Base-by-base conservation (phyloP, 75 land plant genomes). In the Sequoia sempervirens region DNA sequence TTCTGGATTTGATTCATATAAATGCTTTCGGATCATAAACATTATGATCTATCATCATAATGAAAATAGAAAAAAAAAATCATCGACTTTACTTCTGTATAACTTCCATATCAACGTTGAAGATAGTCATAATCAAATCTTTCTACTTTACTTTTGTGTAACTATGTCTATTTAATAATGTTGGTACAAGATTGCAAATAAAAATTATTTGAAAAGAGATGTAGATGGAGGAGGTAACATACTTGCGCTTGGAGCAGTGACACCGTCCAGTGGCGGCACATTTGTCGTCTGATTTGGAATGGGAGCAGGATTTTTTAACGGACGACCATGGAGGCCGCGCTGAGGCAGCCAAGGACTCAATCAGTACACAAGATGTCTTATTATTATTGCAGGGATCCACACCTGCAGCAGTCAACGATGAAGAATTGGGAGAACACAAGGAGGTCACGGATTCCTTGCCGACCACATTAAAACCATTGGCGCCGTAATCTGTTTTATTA, bases 201-300 rank as follows among this genome's bases (percentile, higher is more conserved):
- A 41, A 38, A 79, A 41, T 8, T 38, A 23, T 13, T 0, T 32
- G 7, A 5, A 20, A 4, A 1, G 34, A 20, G 28, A 41, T 3
- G 1, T 23, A 18, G 5, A 43, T 3, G 13, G 2, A 64, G 50
- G 32, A 30, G 36, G 38, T 8, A 28, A 66, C 76, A 17, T 80
- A 95, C 97, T 94, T 93, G 74, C 90, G 89, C 86, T 95, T 93
- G 80, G 97, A 91, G 80, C 97, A 95, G 66, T 95, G 97, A 85
- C 97, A 95, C 13, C 90, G 38, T 89, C 87, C 86, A n/a, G 88
- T 40, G 1, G 69, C 56, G 0, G 84, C 85, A 53, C 82, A 20
- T 73, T 85, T 85, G 18, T 74, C 32, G 4, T 75, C 68, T 20
- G 83, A 82, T 37, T 38, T 32, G 3, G n/a, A 20, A 83, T 81